Evolutionary conservation across 2,329 filamentous ascomycete genomes (phyloP).

Genomic region (Alternaria triticina): DNA sequence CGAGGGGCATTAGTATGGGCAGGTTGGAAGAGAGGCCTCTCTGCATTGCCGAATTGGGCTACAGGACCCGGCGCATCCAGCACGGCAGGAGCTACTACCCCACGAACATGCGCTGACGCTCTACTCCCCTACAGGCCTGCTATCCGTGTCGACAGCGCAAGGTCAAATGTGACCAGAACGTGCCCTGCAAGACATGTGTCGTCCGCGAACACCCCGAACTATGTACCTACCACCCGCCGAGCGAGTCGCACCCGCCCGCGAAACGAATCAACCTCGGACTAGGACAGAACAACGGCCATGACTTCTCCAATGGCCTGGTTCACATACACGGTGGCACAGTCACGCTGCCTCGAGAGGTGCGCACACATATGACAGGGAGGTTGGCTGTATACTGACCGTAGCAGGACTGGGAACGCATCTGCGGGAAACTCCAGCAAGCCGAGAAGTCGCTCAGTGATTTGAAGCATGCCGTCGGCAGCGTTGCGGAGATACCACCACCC

Average conservation of each 20-base stretch:
- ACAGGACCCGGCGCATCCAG: constrained; percentile 20
- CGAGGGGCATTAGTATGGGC: background rate
- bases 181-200: constrained; percentile 59
- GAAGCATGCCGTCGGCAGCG: constrained; percentile 48
- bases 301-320: constrained; percentile 48
- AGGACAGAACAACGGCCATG: constrained; percentile 42
- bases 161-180: constrained; percentile 56
- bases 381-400: constrained; percentile 23
- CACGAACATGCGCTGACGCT: constrained; percentile 27
- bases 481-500: constrained; percentile 44
- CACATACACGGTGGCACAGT: constrained; percentile 49
- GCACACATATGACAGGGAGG: background rate
- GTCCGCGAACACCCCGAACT: constrained; percentile 59
- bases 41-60: constrained; percentile 22
- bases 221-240: constrained; percentile 53
- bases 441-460: constrained; percentile 56
- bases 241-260: constrained; percentile 49
- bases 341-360: constrained; percentile 49
- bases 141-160: constrained; percentile 58
- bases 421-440: constrained; percentile 55
- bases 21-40: constrained; percentile 1
- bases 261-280: constrained; percentile 46
- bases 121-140: constrained; percentile 46
- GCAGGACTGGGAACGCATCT: constrained; percentile 57
- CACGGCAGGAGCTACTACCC: constrained; percentile 14